Evolutionary conservation across 2,329 filamentous ascomycete genomes (phyloP).

Genomic region (Lachnellula arida): DNA sequence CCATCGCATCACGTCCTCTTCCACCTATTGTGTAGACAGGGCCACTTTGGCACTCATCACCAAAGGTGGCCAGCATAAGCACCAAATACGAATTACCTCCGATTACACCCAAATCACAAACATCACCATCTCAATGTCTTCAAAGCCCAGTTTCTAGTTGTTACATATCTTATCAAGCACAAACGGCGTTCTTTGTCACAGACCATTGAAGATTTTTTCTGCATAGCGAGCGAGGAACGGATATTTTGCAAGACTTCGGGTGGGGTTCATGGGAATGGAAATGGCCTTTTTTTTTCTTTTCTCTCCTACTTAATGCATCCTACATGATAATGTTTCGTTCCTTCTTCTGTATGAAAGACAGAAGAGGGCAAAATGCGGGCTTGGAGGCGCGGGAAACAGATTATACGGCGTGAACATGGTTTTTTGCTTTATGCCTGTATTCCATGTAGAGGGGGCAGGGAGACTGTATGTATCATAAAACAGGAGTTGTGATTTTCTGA

Average conservation of each 20-base stretch:
- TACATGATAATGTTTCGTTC: conserved; percentile 32
- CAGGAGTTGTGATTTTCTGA: conserved; percentile 24
- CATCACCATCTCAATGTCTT: conserved; percentile 7
- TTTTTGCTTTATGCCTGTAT: conserved; percentile 13
- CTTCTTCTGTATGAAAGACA: conserved; percentile 19
- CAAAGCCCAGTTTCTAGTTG: conserved; percentile 21
- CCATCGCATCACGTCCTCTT: conserved; percentile 23
- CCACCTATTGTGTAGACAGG: conserved; percentile 8
- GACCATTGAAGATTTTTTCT: conserved; percentile 29
- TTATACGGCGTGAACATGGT: conserved; percentile 28
- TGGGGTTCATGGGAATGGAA: conserved; percentile 14
- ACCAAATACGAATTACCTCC: background rate
- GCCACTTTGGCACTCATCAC: background rate
- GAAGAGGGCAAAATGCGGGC: conserved; percentile 21
- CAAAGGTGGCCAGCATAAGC: background rate
- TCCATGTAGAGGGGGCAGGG: conserved; percentile 9
- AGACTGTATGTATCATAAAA: conserved; percentile 31
- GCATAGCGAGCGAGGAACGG: conserved; percentile 34
- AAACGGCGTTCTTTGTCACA: conserved; percentile 30
- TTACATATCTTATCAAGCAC: conserved; percentile 31
- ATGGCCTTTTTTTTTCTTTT: conserved; percentile 4
- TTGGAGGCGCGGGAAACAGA: conserved; percentile 23
- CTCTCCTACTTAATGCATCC: conserved; percentile 29
- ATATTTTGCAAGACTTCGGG: conserved; percentile 26
- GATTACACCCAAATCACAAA: background rate